phyloP scores from a whole-genome alignment of 345 rosid species.

The Fremontodendron californicum region DNA sequence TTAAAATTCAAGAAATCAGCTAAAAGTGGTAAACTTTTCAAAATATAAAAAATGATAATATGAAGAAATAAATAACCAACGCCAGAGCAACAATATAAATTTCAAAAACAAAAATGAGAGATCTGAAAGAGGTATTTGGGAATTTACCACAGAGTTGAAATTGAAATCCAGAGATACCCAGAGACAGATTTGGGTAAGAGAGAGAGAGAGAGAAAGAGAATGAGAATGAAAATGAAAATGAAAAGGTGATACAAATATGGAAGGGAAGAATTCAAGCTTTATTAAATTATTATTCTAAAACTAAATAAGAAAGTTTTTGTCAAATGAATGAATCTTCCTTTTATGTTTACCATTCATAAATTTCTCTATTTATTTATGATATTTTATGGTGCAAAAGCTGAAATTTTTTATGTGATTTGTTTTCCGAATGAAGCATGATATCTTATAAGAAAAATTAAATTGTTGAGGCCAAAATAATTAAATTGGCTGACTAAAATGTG shows the following conservation, averaged over 20 bases:
- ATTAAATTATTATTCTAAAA: neutral
- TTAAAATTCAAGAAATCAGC: neutral
- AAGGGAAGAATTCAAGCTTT: neutral
- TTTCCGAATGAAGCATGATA: too few species aligned
- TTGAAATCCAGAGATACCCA: slow-evolving; percentile 2
- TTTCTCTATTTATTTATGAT: too few species aligned
- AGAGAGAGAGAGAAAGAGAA: neutral
- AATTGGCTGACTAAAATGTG: too few species aligned
- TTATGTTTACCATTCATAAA: too few species aligned
- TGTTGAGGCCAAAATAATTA: too few species aligned
- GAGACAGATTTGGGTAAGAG: slow-evolving; percentile 3
- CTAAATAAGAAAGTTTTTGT: too few species aligned
- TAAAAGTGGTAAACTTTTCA: neutral
- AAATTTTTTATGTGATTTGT: too few species aligned
- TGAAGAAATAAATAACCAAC: neutral
- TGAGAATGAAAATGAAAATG: neutral
- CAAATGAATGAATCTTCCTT: too few species aligned
- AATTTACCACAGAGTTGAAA: slow-evolving; percentile 11
- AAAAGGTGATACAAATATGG: neutral
- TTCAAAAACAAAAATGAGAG: neutral
- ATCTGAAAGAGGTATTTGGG: neutral
- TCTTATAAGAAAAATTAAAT: too few species aligned
- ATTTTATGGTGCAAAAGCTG: too few species aligned
- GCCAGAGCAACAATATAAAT: neutral
- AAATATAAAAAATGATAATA: neutral